Evolutionary conservation across 768 basidiomycete species (phyloP), one percentile per base, ranked within the genome.

Genomic region (Phlegmacium glaucopus): DNA sequence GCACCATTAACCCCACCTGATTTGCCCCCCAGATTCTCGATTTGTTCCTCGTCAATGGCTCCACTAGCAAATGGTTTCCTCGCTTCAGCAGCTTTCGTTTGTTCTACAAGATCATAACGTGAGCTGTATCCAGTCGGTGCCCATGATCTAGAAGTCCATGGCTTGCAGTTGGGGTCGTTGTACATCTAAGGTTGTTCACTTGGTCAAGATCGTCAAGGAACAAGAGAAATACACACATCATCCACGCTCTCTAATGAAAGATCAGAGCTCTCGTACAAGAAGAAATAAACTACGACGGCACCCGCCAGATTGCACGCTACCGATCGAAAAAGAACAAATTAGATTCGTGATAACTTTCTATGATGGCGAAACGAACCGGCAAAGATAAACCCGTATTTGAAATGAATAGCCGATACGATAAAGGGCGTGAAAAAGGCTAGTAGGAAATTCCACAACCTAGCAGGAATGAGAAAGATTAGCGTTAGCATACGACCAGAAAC

Each of bases 391-490:
- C 87, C 86, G 62, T 83, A 87, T 29, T 70, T 63, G 66, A 78
- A 88, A 8, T 61, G 40, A 56, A 87, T 87, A 10, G 72, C 68
- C 15, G 50, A 60, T 3, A 69, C 70, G 58, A 88, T 87, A 64
- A 86, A 85, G 0, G 86, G 84, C n/a, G 85, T 87, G 69, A 86
- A 86, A 75, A 87, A 88, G 0, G 82, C 84, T 45, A 87, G 66
- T 30, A 85, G 67, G 71, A 85, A 85, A 60, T 85, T 83, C 78
- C 78, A 86, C 3, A 77, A 61, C 78, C 75, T 65, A 25, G 7
- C 27, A 26, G 36, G 9, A 15, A 9, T 13, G 1, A 49, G 1
- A 10, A 48, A 39, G 29, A n/a, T 17, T 32, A 22, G 22, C 22
- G 22, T 6, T 18, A 10, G 25, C 27, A 27, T n/a, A 52, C n/a